Evolutionary conservation across 2,329 filamentous ascomycete species (phyloP), one percentile per base, ranked within the genome.

Genomic region (Arthrocladium fulminans): DNA sequence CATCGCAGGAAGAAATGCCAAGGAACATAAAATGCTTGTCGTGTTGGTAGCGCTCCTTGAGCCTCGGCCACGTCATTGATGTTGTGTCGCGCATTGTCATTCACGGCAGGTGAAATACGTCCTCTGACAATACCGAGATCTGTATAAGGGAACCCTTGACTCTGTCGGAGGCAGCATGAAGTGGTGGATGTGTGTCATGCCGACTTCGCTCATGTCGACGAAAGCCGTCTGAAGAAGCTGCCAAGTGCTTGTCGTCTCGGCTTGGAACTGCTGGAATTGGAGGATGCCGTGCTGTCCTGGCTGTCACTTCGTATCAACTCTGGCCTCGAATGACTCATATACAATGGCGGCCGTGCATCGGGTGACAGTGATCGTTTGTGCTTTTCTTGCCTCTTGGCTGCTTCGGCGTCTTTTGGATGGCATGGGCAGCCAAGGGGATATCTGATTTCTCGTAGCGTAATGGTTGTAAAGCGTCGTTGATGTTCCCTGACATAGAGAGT

Each of bases 391-490:
- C 3, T 24, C 22, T 47, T 47, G 9, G 34, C 23, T 20, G 7
- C 20, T 20, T 45, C 19, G 7, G 47, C 3, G 25, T 20, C 19
- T 19, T 38, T 40, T 9, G 54, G 52, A 44, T 58, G 56, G 39
- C 56, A 58, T 8, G 56, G 56, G 40, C 56, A 58, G 29, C 54
- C 56, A 12, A 44, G 35, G 9, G 52, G 54, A 48, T 54, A 58
- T 38, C 50, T 48, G 43, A 58, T 54, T 43, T 58, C 56, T 23
- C 54, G 52, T 5, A 55, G 49, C 10, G 56, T 58, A 27, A 58
- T 58, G 22, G 56, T 58, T n/a, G 56, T 58, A 44, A 50, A 55
- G 8, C 56, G 54, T 48, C 29, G 17, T 13, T 37, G 24, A 19
- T 10, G 38, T 17, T 19, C 10, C 7, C 35, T n/a, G 19, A 40